Conservation (phyloP, 768 basidiomycete species). For the Mycena vitilis region DNA sequence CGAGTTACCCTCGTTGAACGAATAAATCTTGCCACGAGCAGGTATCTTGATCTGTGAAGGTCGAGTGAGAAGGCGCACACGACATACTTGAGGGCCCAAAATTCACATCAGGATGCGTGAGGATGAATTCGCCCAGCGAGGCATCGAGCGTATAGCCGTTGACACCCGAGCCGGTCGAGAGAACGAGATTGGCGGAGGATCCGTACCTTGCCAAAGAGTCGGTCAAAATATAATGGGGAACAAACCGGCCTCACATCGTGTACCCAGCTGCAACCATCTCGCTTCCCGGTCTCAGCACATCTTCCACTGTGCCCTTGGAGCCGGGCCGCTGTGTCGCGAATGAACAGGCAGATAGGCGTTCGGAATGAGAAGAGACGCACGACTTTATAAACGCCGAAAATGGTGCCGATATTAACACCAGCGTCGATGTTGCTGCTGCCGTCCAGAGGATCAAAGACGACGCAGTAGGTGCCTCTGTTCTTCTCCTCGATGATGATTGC, state of each 20-base stretch:
- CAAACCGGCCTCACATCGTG: slow-evolving; percentile 78
- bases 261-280: slow-evolving; percentile 99
- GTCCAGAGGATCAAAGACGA: slow-evolving; percentile 98
- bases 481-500: slow-evolving; percentile 89
- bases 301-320: slow-evolving; percentile 82
- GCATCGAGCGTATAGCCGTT: slow-evolving; percentile 99
- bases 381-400: slow-evolving; percentile 95
- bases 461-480: slow-evolving; percentile 91
- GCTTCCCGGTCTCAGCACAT: slow-evolving; percentile 92
- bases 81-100: slow-evolving; percentile 5
- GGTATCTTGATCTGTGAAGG: slow-evolving; percentile 86
- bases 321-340: slow-evolving; percentile 66
- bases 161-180: slow-evolving; percentile 95
- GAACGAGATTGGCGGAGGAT: slow-evolving; percentile 95
- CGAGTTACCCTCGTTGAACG: slow-evolving; percentile 99
- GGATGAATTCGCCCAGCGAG: slow-evolving; percentile 96
- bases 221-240: slow-evolving; percentile 6
- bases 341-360: neutral
- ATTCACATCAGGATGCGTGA: slow-evolving; percentile 93
- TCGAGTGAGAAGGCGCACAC: slow-evolving; percentile 21
- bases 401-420: slow-evolving; percentile 97
- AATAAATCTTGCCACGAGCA: slow-evolving; percentile 96
- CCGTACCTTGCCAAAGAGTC: slow-evolving; percentile 64
- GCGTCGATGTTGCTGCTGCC: slow-evolving; percentile 98
- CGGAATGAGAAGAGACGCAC: slow-evolving; percentile 58